Conservation (phyloP, 2,329 filamentous ascomycete genomes). For the Colletotrichum lini region DNA sequence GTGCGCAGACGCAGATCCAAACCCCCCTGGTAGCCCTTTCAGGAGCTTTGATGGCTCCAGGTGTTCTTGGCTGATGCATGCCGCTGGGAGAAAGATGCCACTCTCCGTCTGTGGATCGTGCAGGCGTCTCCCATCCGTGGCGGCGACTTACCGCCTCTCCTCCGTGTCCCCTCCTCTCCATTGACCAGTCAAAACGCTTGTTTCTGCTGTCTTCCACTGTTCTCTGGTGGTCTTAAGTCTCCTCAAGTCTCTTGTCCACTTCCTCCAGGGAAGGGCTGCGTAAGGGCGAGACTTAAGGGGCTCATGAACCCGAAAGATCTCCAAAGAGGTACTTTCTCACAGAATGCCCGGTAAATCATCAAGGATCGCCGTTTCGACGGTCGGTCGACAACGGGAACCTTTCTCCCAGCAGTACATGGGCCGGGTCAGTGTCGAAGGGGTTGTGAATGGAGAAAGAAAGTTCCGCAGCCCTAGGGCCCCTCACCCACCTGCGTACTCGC, state of each 20-base stretch:
- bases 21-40: background rate
- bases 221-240: slow-evolving; percentile 5
- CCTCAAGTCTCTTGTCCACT: background rate
- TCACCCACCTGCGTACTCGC: background rate
- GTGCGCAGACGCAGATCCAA: slow-evolving; percentile 17
- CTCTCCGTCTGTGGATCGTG: slow-evolving; percentile 17
- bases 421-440: background rate
- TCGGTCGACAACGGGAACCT: background rate
- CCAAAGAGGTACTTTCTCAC: background rate
- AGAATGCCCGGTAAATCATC: background rate
- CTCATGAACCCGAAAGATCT: background rate
- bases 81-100: background rate
- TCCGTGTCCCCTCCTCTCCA: slow-evolving; percentile 9
- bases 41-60: background rate
- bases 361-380: slow-evolving; percentile 21
- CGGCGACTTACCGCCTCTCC: slow-evolving; percentile 9
- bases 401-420: background rate
- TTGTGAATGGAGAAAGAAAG: slow-evolving; percentile 10
- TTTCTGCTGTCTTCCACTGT: slow-evolving; percentile 1
- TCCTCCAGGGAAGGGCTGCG: background rate
- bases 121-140: background rate
- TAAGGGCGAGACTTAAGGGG: background rate
- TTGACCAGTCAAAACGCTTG: slow-evolving; percentile 24
- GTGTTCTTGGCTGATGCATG: background rate
- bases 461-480: slow-evolving; percentile 25